Evolutionary conservation across 2,329 filamentous ascomycete species (phyloP).

Genomic region (Exophiala mesophila): DNA sequence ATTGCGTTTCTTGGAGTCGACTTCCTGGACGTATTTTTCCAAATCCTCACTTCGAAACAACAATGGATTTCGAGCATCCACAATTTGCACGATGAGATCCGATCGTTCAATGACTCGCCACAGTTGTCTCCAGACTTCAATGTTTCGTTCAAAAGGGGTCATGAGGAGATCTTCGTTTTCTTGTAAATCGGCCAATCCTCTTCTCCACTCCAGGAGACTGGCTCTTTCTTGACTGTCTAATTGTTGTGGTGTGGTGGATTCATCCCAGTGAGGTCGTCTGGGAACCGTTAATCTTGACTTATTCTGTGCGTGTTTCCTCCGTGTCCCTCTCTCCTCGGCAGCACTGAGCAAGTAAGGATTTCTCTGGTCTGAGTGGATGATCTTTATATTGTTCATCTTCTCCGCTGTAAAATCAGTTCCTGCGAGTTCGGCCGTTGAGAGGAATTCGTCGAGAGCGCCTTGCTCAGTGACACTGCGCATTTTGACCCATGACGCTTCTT

Average conservation of each 20-base stretch:
- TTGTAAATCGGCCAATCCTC: slow-evolving; percentile 85
- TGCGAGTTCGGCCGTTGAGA: slow-evolving; percentile 92
- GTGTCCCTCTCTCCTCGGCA: slow-evolving; percentile 70
- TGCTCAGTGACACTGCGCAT: slow-evolving; percentile 99
- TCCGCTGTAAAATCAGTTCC: slow-evolving; percentile 98
- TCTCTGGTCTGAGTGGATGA: slow-evolving; percentile 92
- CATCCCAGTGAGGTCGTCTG: slow-evolving; percentile 82
- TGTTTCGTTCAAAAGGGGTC: slow-evolving; percentile 95
- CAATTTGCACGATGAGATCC: slow-evolving; percentile 94
- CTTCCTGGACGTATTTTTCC: slow-evolving; percentile 88
- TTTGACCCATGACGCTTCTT: slow-evolving; percentile 96
- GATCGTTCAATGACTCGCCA: slow-evolving; percentile 98
- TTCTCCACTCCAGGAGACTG: slow-evolving; percentile 78
- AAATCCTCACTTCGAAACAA: slow-evolving; percentile 92
- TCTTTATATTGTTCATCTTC: slow-evolving; percentile 98
- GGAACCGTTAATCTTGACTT: slow-evolving; percentile 78
- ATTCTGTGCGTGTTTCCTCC: slow-evolving; percentile 80
- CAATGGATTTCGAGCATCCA: slow-evolving; percentile 90
- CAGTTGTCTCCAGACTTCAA: slow-evolving; percentile 96
- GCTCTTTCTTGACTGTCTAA: slow-evolving; percentile 75
- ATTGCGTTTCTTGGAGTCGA: slow-evolving; percentile 83
- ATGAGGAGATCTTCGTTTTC: slow-evolving; percentile 92
- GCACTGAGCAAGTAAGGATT: slow-evolving; percentile 89
- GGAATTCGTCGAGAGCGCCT: slow-evolving; percentile 90
- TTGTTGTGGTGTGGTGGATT: slow-evolving; percentile 74